These are phyloP conservation scores for Myriangium duriaei DNA, from an alignment of 2,329 filamentous ascomycete genomes.

Conservation along the genomic window DNA sequence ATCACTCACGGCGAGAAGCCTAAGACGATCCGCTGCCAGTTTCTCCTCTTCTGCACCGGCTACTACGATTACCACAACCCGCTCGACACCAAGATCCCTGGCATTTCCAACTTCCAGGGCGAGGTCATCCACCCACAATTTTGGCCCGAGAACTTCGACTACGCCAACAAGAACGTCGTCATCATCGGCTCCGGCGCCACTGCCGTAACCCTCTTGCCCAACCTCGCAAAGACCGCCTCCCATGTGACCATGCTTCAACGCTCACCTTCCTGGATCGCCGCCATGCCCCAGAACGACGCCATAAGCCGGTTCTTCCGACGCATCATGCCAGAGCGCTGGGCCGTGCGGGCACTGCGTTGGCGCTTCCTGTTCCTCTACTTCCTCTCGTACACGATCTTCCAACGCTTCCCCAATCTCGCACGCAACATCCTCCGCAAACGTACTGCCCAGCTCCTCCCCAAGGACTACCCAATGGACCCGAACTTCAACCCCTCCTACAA, in stretches of 20 bases:
- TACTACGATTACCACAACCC: conserved; percentile 64
- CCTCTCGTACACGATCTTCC: conserved; percentile 23
- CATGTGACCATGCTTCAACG: conserved; percentile 72
- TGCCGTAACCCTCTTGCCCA: conserved; percentile 63
- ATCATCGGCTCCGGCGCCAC: conserved; percentile 71
- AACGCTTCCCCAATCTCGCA: conserved; percentile 20
- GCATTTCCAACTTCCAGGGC: conserved; percentile 53
- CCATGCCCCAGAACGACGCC: conserved; percentile 33
- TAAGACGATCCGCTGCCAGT: conserved; percentile 30
- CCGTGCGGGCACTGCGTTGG: conserved; percentile 22
- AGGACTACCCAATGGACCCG: conserved; percentile 31
- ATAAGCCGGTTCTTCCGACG: conserved; percentile 25
- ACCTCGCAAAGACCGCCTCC: conserved; percentile 49
- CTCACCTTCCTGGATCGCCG: conserved; percentile 57
- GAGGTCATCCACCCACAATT: conserved; percentile 58
- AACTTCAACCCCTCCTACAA: conserved; percentile 37
- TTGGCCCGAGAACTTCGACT: conserved; percentile 59
- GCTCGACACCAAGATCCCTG: conserved; percentile 49
- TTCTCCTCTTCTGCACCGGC: conserved; percentile 49
- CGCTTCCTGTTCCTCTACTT: conserved; percentile 25
- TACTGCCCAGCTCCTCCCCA: conserved; percentile 34
- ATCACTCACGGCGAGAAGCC: conserved; percentile 25
- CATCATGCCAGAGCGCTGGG: conserved; percentile 19
- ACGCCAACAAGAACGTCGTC: conserved; percentile 53
- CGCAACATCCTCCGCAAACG: conserved; percentile 29